These are phyloP conservation scores for Acidomyces sp. DNA, from an alignment of 495 filamentous ascomycete genomes.

Conservation along the genomic window DNA sequence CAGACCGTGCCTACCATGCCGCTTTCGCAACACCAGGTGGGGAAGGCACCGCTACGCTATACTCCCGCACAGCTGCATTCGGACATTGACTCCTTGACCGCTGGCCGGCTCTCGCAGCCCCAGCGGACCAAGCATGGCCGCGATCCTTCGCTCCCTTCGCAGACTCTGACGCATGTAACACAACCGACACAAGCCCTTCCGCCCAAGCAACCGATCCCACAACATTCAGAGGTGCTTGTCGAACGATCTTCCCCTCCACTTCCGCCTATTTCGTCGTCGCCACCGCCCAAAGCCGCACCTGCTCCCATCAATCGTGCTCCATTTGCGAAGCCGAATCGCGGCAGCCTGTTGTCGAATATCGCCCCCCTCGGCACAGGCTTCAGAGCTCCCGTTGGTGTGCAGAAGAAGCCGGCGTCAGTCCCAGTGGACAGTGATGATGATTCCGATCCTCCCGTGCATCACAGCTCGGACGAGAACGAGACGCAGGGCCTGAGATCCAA, in stretches of 20 bases:
- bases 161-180: constrained; percentile 4
- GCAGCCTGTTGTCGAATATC: constrained; percentile 44
- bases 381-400: constrained; percentile 38
- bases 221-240: constrained; percentile 50
- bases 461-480: constrained; percentile 22
- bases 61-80: constrained; percentile 2
- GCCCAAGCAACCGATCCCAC: not conserved
- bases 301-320: constrained; percentile 1
- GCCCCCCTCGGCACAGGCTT: constrained; percentile 69
- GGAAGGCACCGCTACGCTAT: constrained; percentile 1
- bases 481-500: constrained; percentile 20
- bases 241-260: constrained; percentile 34
- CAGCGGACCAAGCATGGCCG: constrained; percentile 10
- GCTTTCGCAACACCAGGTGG: constrained; percentile 21
- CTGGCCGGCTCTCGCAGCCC: not conserved
- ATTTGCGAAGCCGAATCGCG: constrained; percentile 1
- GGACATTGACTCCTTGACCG: constrained; percentile 6
- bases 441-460: constrained; percentile 22
- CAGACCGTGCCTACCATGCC: constrained; percentile 51
- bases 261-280: not conserved
- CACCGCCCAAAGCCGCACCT: constrained; percentile 26
- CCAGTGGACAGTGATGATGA: constrained; percentile 11
- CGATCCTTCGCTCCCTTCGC: constrained; percentile 16
- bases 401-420: constrained; percentile 11
- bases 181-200: constrained; percentile 27